Conservation (phyloP, 23 red algal species). For the Agarophyton chilense region DNA sequence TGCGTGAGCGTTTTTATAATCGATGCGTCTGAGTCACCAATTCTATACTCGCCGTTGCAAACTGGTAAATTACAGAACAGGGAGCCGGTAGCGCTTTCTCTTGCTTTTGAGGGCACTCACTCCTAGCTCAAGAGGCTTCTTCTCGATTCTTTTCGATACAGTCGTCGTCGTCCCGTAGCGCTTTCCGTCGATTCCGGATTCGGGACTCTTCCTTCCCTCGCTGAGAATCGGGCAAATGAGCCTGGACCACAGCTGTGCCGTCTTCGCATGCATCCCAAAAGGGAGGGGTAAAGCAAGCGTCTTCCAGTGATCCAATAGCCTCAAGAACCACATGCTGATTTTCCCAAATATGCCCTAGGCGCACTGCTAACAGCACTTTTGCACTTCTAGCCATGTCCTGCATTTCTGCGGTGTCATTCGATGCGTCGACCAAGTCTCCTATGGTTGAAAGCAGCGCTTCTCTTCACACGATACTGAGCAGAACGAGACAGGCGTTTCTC, state of each 20-base stretch:
- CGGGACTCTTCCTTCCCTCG: slow-evolving; percentile 43
- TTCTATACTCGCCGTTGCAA: too few relatives aligned
- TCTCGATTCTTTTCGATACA: neutral
- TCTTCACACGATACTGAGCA: slow-evolving; percentile 63
- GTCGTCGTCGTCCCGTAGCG: too few relatives aligned
- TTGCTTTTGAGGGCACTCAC: too few relatives aligned
- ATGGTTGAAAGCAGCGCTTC: slow-evolving; percentile 52
- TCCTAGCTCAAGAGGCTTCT: too few relatives aligned
- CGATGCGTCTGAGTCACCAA: too few relatives aligned
- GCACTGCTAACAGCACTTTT: slow-evolving; percentile 32
- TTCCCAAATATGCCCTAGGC: slow-evolving; percentile 70
- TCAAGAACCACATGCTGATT: slow-evolving; percentile 34
- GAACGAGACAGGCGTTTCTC: slow-evolving; percentile 18
- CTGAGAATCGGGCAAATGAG: slow-evolving; percentile 3
- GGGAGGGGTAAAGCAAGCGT: too few relatives aligned
- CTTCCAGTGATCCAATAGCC: slow-evolving; percentile 37
- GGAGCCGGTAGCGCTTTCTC: too few relatives aligned
- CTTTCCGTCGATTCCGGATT: slow-evolving; percentile 44
- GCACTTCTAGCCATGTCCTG: slow-evolving; percentile 31
- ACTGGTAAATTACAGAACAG: too few relatives aligned
- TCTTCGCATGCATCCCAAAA: slow-evolving; percentile 18
- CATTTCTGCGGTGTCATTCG: slow-evolving; percentile 12
- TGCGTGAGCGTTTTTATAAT: too few relatives aligned
- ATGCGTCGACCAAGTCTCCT: slow-evolving; percentile 44
- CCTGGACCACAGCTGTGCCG: neutral